phyloP scores from a whole-genome alignment of 345 rosid species.

The Salix exigua region DNA sequence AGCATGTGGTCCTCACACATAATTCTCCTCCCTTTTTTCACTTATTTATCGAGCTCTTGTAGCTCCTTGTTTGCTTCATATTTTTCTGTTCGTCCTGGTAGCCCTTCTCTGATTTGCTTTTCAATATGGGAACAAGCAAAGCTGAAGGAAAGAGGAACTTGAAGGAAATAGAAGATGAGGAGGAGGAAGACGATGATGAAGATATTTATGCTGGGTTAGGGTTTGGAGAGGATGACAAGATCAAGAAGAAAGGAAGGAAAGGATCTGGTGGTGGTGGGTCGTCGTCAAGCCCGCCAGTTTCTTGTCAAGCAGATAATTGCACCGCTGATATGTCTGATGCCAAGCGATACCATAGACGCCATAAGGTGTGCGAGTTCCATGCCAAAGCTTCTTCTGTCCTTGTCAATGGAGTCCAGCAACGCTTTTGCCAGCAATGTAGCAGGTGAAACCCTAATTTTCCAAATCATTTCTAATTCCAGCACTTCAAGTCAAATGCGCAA shows the following conservation, averaged over 20 bases:
- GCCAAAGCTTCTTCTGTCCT: conserved; percentile 63
- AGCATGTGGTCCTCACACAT: conserved; percentile 38
- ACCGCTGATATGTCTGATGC: conserved; percentile 55
- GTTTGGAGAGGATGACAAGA: conserved; percentile 43
- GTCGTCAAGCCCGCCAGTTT: conserved; percentile 18
- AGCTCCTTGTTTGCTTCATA: conserved; percentile 13
- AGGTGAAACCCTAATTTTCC: conserved; percentile 54
- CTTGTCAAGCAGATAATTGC: conserved; percentile 76
- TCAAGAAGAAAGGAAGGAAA: conserved; percentile 47
- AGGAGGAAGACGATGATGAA: conserved; percentile 49
- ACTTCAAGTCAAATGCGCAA: neutral
- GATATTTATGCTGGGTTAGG: conserved; percentile 25
- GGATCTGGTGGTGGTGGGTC: conserved; percentile 12
- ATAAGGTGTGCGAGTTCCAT: conserved; percentile 83
- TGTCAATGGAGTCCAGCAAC: conserved; percentile 60
- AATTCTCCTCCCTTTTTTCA: conserved; percentile 13
- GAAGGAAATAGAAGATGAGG: conserved; percentile 51
- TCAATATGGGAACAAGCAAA: conserved; percentile 46
- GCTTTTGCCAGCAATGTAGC: conserved; percentile 99
- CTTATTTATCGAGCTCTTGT: neutral
- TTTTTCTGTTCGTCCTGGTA: neutral
- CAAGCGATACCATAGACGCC: conserved; percentile 72
- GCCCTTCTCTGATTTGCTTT: neutral
- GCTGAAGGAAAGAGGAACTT: conserved; percentile 62
- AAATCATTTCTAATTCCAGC: neutral